These are phyloP conservation scores for Haematococcus lacustris DNA, from an alignment of 139 green algal genomes.

Conservation along the genomic window DNA sequence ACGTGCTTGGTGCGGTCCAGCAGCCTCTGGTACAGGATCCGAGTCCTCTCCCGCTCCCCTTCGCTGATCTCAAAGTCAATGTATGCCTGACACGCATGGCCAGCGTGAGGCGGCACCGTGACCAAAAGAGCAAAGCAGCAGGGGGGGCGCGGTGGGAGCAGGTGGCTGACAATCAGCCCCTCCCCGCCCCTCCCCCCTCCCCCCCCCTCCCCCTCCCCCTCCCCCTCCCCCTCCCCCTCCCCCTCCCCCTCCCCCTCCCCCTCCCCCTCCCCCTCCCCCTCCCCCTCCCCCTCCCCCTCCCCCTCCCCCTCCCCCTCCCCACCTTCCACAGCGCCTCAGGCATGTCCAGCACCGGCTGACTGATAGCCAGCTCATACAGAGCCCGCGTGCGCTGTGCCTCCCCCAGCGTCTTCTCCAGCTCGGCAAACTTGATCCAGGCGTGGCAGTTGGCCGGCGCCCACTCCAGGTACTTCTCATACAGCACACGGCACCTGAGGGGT, in stretches of 20 bases:
- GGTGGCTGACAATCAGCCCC: too few species aligned
- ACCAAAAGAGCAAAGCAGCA: neutral
- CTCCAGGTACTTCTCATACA: conserved; percentile 95
- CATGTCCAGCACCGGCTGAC: conserved; percentile 88
- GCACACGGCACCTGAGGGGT: conserved; percentile 73
- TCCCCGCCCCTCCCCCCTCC: too few species aligned
- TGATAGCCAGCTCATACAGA: conserved; percentile 93
- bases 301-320: conserved; percentile 7
- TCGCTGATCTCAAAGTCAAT: conserved; percentile 95
- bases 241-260: too few species aligned
- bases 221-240: too few species aligned
- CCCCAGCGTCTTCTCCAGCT: conserved; percentile 83
- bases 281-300: too few species aligned
- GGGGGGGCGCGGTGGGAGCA: neutral
- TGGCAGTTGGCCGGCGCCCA: conserved; percentile 72
- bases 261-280: too few species aligned
- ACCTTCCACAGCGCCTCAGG: conserved; percentile 96
- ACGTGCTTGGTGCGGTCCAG: conserved; percentile 94
- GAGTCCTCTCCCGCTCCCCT: conserved; percentile 63
- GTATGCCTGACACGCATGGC: too few species aligned
- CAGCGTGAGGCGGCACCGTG: too few species aligned
- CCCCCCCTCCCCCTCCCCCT: too few species aligned
- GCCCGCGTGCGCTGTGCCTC: conserved; percentile 74
- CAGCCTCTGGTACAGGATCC: conserved; percentile 92
- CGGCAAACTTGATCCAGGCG: conserved; percentile 79